phyloP scores from a whole-genome alignment of 768 basidiomycete species.

The Pholiota microspora region DNA sequence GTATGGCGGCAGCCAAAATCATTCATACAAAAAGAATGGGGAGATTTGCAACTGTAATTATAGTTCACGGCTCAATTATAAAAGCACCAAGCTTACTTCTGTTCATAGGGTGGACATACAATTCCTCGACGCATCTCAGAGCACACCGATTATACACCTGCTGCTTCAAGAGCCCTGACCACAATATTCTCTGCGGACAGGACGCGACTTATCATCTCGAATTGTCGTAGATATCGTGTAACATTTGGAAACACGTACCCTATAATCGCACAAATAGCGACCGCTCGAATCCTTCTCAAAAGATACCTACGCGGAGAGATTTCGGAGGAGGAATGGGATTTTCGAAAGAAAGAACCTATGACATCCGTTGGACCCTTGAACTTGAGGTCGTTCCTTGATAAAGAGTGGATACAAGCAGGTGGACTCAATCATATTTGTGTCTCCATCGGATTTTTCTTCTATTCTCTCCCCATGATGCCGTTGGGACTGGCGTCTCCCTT shows the following conservation, averaged over 20 bases:
- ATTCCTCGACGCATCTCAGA: slow-evolving; percentile 42
- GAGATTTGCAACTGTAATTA: slow-evolving; percentile 32
- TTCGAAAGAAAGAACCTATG: slow-evolving; percentile 47
- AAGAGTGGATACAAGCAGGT: slow-evolving; percentile 42
- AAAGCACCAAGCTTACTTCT: not conserved
- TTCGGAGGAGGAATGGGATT: slow-evolving; percentile 49
- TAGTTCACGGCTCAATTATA: not conserved
- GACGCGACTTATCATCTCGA: slow-evolving; percentile 30
- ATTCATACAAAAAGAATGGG: slow-evolving; percentile 31
- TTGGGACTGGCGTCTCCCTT: slow-evolving; percentile 26
- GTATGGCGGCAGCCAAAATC: slow-evolving; percentile 36
- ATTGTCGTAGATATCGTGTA: slow-evolving; percentile 39
- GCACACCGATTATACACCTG: slow-evolving; percentile 32
- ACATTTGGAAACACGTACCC: slow-evolving; percentile 53
- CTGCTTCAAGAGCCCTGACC: slow-evolving; percentile 27
- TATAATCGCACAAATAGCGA: slow-evolving; percentile 49
- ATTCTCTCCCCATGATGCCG: slow-evolving; percentile 48
- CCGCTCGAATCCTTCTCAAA: slow-evolving; percentile 48
- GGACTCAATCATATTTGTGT: slow-evolving; percentile 43
- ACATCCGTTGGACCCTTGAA: slow-evolving; percentile 48
- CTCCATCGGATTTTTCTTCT: slow-evolving; percentile 40
- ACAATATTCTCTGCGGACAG: slow-evolving; percentile 26
- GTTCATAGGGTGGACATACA: slow-evolving; percentile 53
- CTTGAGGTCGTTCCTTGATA: slow-evolving; percentile 47
- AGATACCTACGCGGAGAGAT: slow-evolving; percentile 48